Percentiles rank a stretch among this genome's conserved stretches.
These are phyloP conservation scores for Suillus ampliporus DNA, from an alignment of 768 basidiomycete genomes.

Conservation along the genomic window DNA sequence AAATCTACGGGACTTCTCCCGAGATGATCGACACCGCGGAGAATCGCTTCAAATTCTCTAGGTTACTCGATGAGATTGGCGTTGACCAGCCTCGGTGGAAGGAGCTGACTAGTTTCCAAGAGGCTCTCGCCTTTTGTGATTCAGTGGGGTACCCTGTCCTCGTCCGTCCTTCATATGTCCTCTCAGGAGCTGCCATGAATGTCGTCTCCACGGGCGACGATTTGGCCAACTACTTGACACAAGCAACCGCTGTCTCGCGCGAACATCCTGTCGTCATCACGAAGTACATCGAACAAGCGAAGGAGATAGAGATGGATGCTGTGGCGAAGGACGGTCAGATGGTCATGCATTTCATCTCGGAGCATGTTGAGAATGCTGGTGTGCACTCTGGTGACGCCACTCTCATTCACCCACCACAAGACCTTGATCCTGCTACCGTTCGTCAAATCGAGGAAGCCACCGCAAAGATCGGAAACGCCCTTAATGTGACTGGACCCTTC, in stretches of 20 bases:
- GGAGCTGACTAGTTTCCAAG: slow-evolving; percentile 90
- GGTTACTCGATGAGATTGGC: slow-evolving; percentile 95
- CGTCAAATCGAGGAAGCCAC: slow-evolving; percentile 97
- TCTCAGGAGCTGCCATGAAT: slow-evolving; percentile 99
- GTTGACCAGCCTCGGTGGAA: slow-evolving; percentile 99
- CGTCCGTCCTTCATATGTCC: slow-evolving; percentile 96
- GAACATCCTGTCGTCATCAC: slow-evolving; percentile 98
- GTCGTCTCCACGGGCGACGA: slow-evolving; percentile 95
- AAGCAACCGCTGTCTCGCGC: slow-evolving; percentile 94
- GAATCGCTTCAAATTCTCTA: slow-evolving; percentile 99
- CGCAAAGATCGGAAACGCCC: slow-evolving; percentile 94
- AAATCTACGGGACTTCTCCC: slow-evolving; percentile 97
- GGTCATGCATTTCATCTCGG: slow-evolving; percentile 99
- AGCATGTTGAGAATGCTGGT: slow-evolving; percentile 92
- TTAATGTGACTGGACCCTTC: slow-evolving; percentile 98
- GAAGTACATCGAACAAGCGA: slow-evolving; percentile 99
- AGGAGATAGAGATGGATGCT: slow-evolving; percentile 99
- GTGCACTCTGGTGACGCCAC: slow-evolving; percentile 99
- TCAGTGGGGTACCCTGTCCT: slow-evolving; percentile 95
- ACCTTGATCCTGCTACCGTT: slow-evolving; percentile 96
- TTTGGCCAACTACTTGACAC: slow-evolving; percentile 88
- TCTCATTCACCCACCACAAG: slow-evolving; percentile 96
- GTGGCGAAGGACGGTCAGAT: slow-evolving; percentile 97
- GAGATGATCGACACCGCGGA: slow-evolving; percentile 99
- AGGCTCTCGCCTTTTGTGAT: slow-evolving; percentile 88